These are phyloP conservation scores for Apiotrichum brassicae DNA, from an alignment of 1,284 basidiomycete species.

Conservation along the genomic window DNA sequence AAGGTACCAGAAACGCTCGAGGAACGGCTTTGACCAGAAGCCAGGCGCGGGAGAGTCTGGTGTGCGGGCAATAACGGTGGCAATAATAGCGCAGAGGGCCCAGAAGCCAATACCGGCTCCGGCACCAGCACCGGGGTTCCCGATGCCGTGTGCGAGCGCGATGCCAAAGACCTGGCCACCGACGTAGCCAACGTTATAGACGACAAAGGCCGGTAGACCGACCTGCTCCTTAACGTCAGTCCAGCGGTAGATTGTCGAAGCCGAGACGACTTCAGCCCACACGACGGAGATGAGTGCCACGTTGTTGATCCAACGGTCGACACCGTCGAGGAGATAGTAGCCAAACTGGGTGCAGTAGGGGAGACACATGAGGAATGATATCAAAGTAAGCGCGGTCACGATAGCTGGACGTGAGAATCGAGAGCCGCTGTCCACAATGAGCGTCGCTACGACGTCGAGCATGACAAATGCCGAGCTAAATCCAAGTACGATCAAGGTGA, in stretches of 20 bases:
- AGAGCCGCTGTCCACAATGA: conserved; percentile 18
- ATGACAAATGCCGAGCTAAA: conserved; percentile 24
- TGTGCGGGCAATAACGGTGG: conserved; percentile 6
- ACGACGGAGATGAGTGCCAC: conserved; percentile 20
- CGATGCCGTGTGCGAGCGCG: conserved; percentile 15
- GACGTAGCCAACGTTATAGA: conserved; percentile 19
- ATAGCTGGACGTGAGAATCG: conserved; percentile 19
- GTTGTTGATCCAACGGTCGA: conserved; percentile 26
- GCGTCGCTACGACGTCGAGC: conserved; percentile 23
- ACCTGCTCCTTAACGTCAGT: conserved; percentile 16
- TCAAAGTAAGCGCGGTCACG: conserved; percentile 17
- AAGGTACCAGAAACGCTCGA: conserved; percentile 20
- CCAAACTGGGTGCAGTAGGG: conserved; percentile 27
- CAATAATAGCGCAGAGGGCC: conserved; percentile 6
- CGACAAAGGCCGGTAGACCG: conserved; percentile 10
- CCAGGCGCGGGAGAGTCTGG: conserved; percentile 7
- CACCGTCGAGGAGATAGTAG: conserved; percentile 22
- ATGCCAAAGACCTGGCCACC: conserved; percentile 20
- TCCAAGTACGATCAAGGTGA: conserved; percentile 24
- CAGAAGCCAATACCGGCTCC: conserved; percentile 19
- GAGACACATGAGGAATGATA: conserved; percentile 22
- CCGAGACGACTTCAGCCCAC: conserved; percentile 20
- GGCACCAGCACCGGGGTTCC: conserved; percentile 16
- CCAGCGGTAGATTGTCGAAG: conserved; percentile 20
- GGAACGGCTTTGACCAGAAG: conserved; percentile 1